These are phyloP conservation scores for Torulaspora indica DNA, from an alignment of 805 yeast genomes.

Conservation along the genomic window DNA sequence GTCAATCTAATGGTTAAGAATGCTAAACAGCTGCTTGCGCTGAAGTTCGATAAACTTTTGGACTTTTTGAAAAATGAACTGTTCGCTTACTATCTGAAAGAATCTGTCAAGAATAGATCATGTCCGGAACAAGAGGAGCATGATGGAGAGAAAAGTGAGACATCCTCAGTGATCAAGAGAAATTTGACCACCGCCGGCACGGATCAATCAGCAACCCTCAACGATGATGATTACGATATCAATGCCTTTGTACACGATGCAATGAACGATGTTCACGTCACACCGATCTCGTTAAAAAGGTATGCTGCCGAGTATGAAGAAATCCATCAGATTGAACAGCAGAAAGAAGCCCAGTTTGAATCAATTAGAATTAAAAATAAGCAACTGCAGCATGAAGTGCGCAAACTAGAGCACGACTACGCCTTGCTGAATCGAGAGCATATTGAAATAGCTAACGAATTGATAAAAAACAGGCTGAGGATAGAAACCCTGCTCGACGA, in stretches of 20 bases:
- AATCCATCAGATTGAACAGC: conserved; percentile 61
- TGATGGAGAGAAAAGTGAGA: conserved; percentile 23
- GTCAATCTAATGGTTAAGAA: conserved; percentile 72
- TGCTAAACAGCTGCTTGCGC: conserved; percentile 49
- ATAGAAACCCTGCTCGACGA: conserved; percentile 75
- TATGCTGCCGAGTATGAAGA: conserved; percentile 72
- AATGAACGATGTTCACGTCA: conserved; percentile 55
- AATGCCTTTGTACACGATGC: conserved; percentile 77
- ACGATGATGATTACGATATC: conserved; percentile 48
- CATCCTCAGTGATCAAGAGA: conserved; percentile 15
- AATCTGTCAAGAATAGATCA: conserved; percentile 21
- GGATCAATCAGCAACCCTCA: conserved; percentile 12
- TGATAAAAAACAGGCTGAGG: conserved; percentile 73
- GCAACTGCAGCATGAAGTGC: conserved; percentile 64
- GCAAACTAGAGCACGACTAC: conserved; percentile 65
- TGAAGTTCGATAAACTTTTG: conserved; percentile 72
- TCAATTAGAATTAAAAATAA: conserved; percentile 66
- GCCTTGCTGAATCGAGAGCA: conserved; percentile 75
- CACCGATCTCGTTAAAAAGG: conserved; percentile 67
- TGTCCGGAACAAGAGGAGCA: conserved; percentile 29
- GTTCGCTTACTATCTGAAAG: conserved; percentile 61
- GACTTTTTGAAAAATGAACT: conserved; percentile 74
- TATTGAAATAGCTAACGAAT: conserved; percentile 76
- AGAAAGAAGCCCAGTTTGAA: conserved; percentile 57
- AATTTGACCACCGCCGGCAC: conserved; percentile 10